Evolutionary conservation across 768 basidiomycete species (phyloP).

Genomic region (Leucogyrophana mollusca): DNA sequence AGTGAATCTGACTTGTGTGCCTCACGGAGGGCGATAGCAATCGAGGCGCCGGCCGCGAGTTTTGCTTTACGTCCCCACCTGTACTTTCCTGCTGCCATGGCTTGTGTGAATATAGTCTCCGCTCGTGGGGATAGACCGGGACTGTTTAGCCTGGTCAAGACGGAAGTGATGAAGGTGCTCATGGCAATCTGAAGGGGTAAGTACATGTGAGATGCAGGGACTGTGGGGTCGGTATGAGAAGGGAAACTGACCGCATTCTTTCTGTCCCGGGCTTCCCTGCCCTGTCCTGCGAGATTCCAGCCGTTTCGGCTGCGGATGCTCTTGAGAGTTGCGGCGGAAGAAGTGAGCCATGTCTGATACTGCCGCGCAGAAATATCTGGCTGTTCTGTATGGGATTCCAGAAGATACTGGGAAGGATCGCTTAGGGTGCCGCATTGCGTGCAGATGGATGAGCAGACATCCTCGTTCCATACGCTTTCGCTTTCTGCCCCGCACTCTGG

Average conservation of each 20-base stretch:
- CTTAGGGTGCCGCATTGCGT: conserved; percentile 68
- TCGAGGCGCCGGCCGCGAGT: conserved; percentile 63
- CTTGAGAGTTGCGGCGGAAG: conserved; percentile 37
- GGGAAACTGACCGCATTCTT: conserved; percentile 57
- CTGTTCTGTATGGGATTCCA: conserved; percentile 46
- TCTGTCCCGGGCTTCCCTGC: conserved; percentile 60
- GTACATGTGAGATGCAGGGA: conserved; percentile 10
- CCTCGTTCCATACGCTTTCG: conserved; percentile 51
- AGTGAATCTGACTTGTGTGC: conserved; percentile 65
- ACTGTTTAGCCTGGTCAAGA: conserved; percentile 57
- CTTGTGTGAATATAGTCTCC: conserved; percentile 65
- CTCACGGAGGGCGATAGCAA: conserved; percentile 73
- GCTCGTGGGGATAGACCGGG: conserved; percentile 66
- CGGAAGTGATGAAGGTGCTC: conserved; percentile 57
- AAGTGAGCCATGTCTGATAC: conserved; percentile 29
- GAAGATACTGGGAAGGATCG: conserved; percentile 59
- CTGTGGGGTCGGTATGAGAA: conserved; percentile 5
- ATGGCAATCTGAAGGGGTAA: conserved; percentile 52
- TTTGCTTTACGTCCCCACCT: conserved; percentile 78
- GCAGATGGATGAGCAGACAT: conserved; percentile 62
- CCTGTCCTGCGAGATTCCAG: conserved; percentile 65
- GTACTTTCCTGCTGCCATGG: conserved; percentile 55
- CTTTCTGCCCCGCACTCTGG: conserved; percentile 52
- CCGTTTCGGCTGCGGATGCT: conserved; percentile 48
- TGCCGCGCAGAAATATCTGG: conserved; percentile 31